Conservation (phyloP, 768 basidiomycete genomes). For the Boletus edulis region DNA sequence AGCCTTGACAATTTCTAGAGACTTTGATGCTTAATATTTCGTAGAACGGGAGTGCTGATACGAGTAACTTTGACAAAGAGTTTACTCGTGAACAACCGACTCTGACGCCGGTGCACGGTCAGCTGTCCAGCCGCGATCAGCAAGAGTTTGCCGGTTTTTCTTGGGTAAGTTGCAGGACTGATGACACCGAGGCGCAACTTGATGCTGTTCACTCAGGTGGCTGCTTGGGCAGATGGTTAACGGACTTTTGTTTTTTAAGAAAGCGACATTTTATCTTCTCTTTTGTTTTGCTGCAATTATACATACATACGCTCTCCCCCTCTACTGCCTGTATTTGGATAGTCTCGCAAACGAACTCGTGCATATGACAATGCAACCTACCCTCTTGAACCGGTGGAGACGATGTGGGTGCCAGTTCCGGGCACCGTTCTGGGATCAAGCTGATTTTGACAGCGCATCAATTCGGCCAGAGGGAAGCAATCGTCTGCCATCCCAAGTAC, state of each 20-base stretch:
- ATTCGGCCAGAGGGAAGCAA: slow-evolving; percentile 78
- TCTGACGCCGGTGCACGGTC: slow-evolving; percentile 94
- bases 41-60: slow-evolving; percentile 82
- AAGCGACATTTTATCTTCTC: slow-evolving; percentile 24
- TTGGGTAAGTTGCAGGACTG: slow-evolving; percentile 55
- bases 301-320: slow-evolving; percentile 26
- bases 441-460: slow-evolving; percentile 59
- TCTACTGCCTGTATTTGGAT: slow-evolving; percentile 39
- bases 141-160: slow-evolving; percentile 97
- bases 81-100: slow-evolving; percentile 97
- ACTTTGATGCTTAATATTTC: slow-evolving; percentile 6
- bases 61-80: slow-evolving; percentile 94
- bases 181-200: background rate
- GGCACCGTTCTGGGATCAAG: slow-evolving; percentile 42
- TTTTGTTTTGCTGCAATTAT: slow-evolving; percentile 35
- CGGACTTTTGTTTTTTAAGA: slow-evolving; percentile 19
- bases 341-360: slow-evolving; percentile 28
- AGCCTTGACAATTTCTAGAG: slow-evolving; percentile 29
- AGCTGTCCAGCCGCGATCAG: slow-evolving; percentile 86
- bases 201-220: slow-evolving; percentile 25
- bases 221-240: slow-evolving; percentile 58
- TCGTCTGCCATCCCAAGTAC: slow-evolving; percentile 90
- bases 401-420: slow-evolving; percentile 70
- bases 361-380: slow-evolving; percentile 28
- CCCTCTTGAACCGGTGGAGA: slow-evolving; percentile 34